These are phyloP conservation scores for Saposhnikovia divaricata DNA, from an alignment of 129 eudicot species.

Conservation along the genomic window DNA sequence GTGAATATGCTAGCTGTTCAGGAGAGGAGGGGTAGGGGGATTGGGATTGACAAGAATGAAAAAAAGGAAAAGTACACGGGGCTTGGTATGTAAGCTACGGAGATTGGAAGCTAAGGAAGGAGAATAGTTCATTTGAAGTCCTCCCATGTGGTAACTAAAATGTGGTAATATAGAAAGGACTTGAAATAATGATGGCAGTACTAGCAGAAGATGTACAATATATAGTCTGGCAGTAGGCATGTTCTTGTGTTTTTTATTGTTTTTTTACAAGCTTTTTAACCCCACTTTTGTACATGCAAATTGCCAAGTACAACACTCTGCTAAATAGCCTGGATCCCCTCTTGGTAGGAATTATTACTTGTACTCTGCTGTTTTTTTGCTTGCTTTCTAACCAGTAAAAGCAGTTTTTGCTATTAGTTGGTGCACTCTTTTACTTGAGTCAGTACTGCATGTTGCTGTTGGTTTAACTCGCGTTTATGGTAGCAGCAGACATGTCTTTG, in stretches of 20 bases:
- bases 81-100: constrained; percentile 73
- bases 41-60: background rate
- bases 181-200: background rate
- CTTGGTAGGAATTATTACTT: background rate
- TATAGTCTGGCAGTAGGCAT: background rate
- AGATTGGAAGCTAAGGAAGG: constrained; percentile 4
- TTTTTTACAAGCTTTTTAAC: background rate
- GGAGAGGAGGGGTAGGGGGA: background rate
- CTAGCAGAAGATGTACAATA: background rate
- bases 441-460: background rate
- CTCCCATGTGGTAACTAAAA: constrained; percentile 31
- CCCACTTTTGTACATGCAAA: background rate
- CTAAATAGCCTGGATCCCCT: background rate
- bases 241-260: background rate
- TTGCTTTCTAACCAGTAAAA: background rate
- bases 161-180: background rate
- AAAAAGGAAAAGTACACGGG: constrained; percentile 18
- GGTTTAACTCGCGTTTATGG: background rate
- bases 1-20: constrained; percentile 12
- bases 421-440: background rate
- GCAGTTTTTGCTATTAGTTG: background rate
- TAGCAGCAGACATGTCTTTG: background rate
- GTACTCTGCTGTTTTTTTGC: background rate
- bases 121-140: constrained; percentile 20
- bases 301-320: constrained; percentile 2